Evolutionary conservation across 2,329 filamentous ascomycete genomes (phyloP).

Genomic region (Talaromyces sp.): DNA sequence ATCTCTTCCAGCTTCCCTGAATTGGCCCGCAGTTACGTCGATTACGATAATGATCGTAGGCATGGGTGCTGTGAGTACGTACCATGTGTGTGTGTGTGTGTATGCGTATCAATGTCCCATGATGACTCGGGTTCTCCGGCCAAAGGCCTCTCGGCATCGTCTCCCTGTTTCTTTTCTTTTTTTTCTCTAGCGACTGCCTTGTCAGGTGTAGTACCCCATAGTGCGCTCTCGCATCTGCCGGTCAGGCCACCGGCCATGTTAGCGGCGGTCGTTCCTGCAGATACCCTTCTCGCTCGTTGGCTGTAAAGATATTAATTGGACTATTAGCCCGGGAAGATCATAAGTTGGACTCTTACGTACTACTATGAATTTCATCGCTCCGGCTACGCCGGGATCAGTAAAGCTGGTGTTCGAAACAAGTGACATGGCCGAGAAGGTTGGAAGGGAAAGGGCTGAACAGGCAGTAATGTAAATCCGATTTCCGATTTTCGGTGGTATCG

Average conservation of each 20-base stretch:
- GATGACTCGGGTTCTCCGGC: not conserved
- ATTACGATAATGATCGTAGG: not conserved
- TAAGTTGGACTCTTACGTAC: not conserved
- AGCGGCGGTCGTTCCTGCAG: conserved; percentile 14
- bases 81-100: not conserved
- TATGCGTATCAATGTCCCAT: not conserved
- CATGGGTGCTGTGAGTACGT: not conserved
- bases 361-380: not conserved
- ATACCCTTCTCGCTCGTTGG: not conserved
- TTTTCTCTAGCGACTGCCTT: not conserved
- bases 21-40: not conserved
- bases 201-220: not conserved
- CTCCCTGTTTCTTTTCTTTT: not conserved
- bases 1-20: not conserved
- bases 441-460: not conserved
- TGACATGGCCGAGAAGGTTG: not conserved
- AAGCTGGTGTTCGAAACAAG: not conserved
- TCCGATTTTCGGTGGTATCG: conserved; percentile 8
- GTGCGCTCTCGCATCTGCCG: not conserved
- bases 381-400: not conserved
- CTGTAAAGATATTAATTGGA: not conserved
- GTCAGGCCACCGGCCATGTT: conserved; percentile 2
- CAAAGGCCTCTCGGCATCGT: not conserved
- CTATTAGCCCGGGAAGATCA: not conserved
- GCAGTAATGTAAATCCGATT: not conserved